A percentile compares a stretch with the other conserved stretches of the same genome.
phyloP scores from a whole-genome alignment of 129 eudicot genomes.

The Flaveria robusta region DNA sequence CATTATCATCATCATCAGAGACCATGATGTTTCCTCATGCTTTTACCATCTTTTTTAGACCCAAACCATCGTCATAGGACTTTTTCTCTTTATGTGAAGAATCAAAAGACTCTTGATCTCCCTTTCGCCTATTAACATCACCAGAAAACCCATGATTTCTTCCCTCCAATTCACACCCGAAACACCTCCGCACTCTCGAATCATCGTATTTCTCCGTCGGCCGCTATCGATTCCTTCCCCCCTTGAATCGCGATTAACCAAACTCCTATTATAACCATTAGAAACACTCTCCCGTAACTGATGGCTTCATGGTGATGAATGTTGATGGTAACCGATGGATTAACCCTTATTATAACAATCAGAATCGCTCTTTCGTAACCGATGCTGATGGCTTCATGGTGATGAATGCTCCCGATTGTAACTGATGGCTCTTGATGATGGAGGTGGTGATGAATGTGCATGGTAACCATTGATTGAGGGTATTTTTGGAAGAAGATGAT shows the following conservation, averaged over 20 bases:
- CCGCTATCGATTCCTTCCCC: background rate
- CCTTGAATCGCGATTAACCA: background rate
- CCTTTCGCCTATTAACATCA: background rate
- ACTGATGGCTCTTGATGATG: too few relatives aligned
- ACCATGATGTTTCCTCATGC: conserved; percentile 23
- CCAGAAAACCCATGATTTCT: background rate
- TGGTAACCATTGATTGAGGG: too few relatives aligned
- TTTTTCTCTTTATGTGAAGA: background rate
- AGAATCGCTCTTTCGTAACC: conserved; percentile 30
- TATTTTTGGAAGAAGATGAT: too few relatives aligned
- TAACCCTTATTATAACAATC: conserved; percentile 10
- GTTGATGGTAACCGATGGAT: too few relatives aligned
- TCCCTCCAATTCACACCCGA: conserved; percentile 30
- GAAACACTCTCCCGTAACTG: too few relatives aligned
- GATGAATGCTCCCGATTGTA: too few relatives aligned
- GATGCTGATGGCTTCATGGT: too few relatives aligned
- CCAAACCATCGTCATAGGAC: conserved; percentile 12
- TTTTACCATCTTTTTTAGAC: conserved; percentile 40
- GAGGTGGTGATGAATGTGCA: too few relatives aligned
- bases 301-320: too few relatives aligned
- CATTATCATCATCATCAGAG: conserved; percentile 41
- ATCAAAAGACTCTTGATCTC: conserved; percentile 8
- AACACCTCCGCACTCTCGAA: conserved; percentile 21
- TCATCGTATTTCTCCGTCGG: conserved; percentile 15
- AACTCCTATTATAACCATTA: conserved; percentile 10